Evolutionary conservation across 164 flowering plant species (phyloP), one percentile per base, ranked within the genome.

Genomic region (Chimonanthus praecox): DNA sequence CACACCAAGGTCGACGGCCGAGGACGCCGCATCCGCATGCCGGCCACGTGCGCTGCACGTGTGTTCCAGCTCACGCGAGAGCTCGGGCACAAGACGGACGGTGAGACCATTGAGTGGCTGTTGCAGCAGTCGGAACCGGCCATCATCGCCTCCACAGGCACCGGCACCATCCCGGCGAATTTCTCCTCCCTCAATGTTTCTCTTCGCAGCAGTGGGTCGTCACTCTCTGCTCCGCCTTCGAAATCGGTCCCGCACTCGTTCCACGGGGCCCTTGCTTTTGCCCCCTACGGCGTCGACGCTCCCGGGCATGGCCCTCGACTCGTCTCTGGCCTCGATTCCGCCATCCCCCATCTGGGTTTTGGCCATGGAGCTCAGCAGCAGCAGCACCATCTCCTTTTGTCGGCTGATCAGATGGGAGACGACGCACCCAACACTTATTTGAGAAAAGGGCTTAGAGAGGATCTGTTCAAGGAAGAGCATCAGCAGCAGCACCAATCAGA

Each of bases 121-220:
- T 70, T 92, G 3, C 94, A 89, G 61, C 97, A 92, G 61, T 95
- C 95, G 0, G 97, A 90, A 84, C 92, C 92, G 3, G 91, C 95
- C 2, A 89, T 92, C 58, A 84, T 92, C 21, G 88, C 90, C 4
- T 84, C 97, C 76, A 92, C 97, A 0, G 97, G 97, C 0, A 92
- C 93, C 3, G 94, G 97, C 0, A 92, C 97, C 0, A 88, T 90
- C n/a, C 95, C 95, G 3, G 94, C 97, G 15, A 90, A 88, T 72
- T 89, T 88, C 78, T 87, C 97, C 0, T 78, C 91, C 2, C 81
- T 92, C 13, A 90, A 88, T 77, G 87, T 89, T 18, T 89, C 97
- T 0, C 75, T 90, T 18, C 83, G 97, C 6, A 84, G 88, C 74
- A 80, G 88, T 16, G 90, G 89, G 49, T 78, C 89, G 9, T 20